Evolutionary conservation across 805 yeast species (phyloP).

Genomic region (Myxozyma nipponensis): DNA sequence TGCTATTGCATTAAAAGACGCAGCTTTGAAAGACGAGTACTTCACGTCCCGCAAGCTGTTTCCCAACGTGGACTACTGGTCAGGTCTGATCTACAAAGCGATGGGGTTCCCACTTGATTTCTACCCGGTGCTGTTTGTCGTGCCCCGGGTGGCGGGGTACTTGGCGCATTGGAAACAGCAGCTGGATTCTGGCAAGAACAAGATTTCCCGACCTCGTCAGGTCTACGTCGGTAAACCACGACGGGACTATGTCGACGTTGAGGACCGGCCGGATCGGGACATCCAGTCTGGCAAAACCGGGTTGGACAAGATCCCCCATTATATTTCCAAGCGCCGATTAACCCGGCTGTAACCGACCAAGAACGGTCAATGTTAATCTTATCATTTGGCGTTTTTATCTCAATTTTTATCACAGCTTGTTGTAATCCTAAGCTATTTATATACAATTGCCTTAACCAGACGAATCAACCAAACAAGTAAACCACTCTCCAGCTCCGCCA

Average conservation of each 20-base stretch:
- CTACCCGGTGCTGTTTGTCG: slow-evolving; percentile 26
- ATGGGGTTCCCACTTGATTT: slow-evolving; percentile 29
- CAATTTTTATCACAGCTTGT: not conserved
- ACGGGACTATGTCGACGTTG: slow-evolving; percentile 23
- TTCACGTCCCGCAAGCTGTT: slow-evolving; percentile 23
- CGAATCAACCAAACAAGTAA: no score
- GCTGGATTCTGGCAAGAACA: slow-evolving; percentile 25
- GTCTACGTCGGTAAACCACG: slow-evolving; percentile 23
- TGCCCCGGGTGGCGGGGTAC: slow-evolving; percentile 27
- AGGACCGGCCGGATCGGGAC: slow-evolving; percentile 15
- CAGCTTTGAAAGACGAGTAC: slow-evolving; percentile 23
- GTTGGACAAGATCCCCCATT: slow-evolving; percentile 22
- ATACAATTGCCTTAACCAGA: no score
- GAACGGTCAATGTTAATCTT: not conserved
- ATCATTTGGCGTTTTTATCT: not conserved
- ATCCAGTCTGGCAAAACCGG: slow-evolving; percentile 16
- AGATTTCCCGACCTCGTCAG: slow-evolving; percentile 25
- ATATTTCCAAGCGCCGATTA: slow-evolving; percentile 23
- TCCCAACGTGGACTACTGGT: slow-evolving; percentile 28
- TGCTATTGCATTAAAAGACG: slow-evolving; percentile 26
- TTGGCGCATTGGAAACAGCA: slow-evolving; percentile 29
- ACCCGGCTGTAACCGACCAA: slow-evolving; percentile 5
- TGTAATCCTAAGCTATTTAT: not conserved
- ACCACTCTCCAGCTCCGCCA: no score
- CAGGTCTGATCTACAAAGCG: slow-evolving; percentile 26